phyloP scores from a whole-genome alignment of 108 stramenopile species.

The Nannochloropsis salina region DNA sequence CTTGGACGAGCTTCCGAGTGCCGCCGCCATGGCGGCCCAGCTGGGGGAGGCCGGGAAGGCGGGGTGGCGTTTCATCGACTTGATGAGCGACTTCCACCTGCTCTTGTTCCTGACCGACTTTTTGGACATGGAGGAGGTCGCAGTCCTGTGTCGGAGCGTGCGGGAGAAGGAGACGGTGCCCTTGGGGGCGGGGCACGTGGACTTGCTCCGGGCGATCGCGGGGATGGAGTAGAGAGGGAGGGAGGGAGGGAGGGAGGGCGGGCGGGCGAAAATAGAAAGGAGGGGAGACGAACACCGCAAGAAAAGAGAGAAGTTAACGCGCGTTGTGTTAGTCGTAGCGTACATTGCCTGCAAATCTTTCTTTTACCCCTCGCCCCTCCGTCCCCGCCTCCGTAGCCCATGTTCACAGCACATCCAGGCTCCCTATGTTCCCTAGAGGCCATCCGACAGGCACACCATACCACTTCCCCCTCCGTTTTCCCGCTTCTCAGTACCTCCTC shows the following conservation, averaged over 20 bases:
- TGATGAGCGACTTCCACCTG: slow-evolving; percentile 84
- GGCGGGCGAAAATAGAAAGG: background rate
- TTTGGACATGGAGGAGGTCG: background rate
- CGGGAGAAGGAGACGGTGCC: background rate
- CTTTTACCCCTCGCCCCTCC: no score
- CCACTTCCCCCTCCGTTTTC: background rate
- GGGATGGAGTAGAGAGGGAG: background rate
- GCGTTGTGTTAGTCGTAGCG: no score
- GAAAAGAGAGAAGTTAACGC: background rate
- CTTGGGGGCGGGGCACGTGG: slow-evolving; percentile 2
- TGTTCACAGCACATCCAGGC: no score
- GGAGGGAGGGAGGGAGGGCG: background rate
- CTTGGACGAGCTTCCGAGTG: slow-evolving; percentile 33
- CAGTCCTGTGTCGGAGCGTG: background rate
- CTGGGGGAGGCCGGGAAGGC: slow-evolving; percentile 69
- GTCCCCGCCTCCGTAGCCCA: no score
- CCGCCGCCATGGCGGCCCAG: slow-evolving; percentile 45
- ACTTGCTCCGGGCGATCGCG: slow-evolving; percentile 1
- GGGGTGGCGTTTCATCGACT: slow-evolving; percentile 83
- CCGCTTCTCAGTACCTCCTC: slow-evolving; percentile 9
- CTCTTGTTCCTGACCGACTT: slow-evolving; percentile 68
- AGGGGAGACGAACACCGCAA: background rate
- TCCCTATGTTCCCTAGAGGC: no score
- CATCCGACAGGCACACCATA: background rate
- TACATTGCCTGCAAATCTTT: no score